phyloP scores from a whole-genome alignment of 805 yeast species.

The Candida piceae region DNA sequence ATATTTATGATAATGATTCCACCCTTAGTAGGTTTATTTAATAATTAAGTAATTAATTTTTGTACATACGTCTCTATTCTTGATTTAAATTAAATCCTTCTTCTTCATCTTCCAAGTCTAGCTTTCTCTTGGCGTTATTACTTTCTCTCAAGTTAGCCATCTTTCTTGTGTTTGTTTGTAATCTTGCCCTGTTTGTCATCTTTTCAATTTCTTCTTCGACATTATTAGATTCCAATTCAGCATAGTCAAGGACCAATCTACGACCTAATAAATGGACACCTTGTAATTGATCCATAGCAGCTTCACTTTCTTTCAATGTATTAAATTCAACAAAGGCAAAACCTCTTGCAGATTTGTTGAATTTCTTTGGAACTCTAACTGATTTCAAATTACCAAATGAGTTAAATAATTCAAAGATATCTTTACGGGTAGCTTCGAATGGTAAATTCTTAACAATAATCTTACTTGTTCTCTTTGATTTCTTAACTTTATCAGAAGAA shows the following conservation, averaged over 20 bases:
- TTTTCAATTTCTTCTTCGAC: slow-evolving; percentile 88
- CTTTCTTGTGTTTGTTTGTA: slow-evolving; percentile 75
- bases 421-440: slow-evolving; percentile 91
- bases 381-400: slow-evolving; percentile 93
- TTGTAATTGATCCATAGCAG: slow-evolving; percentile 86
- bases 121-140: slow-evolving; percentile 67
- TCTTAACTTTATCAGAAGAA: slow-evolving; percentile 32
- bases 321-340: slow-evolving; percentile 95
- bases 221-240: slow-evolving; percentile 72
- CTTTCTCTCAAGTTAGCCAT: slow-evolving; percentile 61
- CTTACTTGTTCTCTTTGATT: slow-evolving; percentile 57
- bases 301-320: slow-evolving; percentile 84
- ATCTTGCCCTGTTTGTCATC: slow-evolving; percentile 81
- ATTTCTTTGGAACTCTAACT: slow-evolving; percentile 93
- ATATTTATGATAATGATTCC: no score
- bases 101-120: slow-evolving; percentile 60
- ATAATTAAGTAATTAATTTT: no score
- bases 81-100: slow-evolving; percentile 20
- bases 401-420: slow-evolving; percentile 86
- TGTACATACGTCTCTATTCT: neutral
- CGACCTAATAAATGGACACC: slow-evolving; percentile 98
- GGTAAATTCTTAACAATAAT: slow-evolving; percentile 95
- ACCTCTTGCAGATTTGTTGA: slow-evolving; percentile 92
- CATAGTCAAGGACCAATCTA: slow-evolving; percentile 88
- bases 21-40: no score